A percentile compares a stretch with the other conserved stretches of the same genome.
These are phyloP conservation scores for Persicaria tinctoria DNA, from an alignment of 148 eudicot genomes.

Conservation along the genomic window DNA sequence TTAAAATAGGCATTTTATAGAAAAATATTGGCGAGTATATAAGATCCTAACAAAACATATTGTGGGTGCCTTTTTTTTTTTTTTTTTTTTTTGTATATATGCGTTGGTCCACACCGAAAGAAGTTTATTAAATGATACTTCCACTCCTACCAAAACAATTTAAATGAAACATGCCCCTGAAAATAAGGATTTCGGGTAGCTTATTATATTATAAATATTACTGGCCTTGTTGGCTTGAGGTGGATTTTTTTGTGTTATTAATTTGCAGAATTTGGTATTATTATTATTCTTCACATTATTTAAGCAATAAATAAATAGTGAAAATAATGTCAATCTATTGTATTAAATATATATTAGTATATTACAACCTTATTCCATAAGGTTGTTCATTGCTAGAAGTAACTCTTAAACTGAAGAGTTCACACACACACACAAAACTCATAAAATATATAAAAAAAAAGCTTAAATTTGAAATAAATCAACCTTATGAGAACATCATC, in stretches of 20 bases:
- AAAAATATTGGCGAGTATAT: too few species aligned
- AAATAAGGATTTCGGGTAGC: neutral
- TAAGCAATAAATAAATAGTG: neutral
- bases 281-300: neutral
- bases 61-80: too few species aligned
- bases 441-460: too few species aligned
- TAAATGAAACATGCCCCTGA: slow-evolving; percentile 8
- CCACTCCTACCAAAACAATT: neutral
- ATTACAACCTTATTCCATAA: slow-evolving; percentile 3
- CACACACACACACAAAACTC: too few species aligned
- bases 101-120: too few species aligned
- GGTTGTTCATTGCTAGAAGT: neutral
- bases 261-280: neutral
- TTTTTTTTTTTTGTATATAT: too few species aligned
- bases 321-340: neutral
- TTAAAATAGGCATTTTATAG: too few species aligned
- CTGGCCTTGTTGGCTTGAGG: slow-evolving; percentile 9
- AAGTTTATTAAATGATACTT: neutral
- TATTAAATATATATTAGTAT: neutral
- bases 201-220: neutral
- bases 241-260: neutral
- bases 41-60: too few species aligned
- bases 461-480: too few species aligned
- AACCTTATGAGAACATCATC: too few species aligned
- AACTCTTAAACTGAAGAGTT: too few species aligned